Evolutionary conservation across 129 eudicot species (phyloP), one percentile per base, ranked within the genome.

Genomic region (Erigeron canadensis): DNA sequence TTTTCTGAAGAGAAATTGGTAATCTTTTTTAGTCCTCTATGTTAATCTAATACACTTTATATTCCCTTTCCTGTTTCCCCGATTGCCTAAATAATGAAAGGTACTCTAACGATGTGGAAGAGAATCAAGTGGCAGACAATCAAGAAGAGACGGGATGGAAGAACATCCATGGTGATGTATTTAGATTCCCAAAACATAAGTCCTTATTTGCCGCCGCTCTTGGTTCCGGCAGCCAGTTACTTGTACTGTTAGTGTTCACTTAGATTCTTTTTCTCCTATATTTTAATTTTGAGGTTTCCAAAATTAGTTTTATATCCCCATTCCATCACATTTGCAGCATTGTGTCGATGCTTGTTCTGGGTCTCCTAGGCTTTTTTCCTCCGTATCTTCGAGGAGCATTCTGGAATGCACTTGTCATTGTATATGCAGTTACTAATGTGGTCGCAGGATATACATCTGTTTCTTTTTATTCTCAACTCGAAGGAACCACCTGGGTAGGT

Each of bases 81-180:
- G 2, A 10, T 40, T 80, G 48, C 69, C 38, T 53, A 39, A 28
- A 53, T n/a, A 6, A 65, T 70, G 40, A 41, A 73, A 90, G 96
- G 76, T 80, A 82, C 65, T 80, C 87, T 8, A 73, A 59, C 37
- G 96, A 87, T 76, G 91, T 82, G 76, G 94, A 87, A 81, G 77
- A 72, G 67, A 54, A 54, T 53, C 72, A 63, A 61, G 19, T 75
- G 60, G 77, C 81, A 3, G 86, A 82, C 3, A 80, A 85, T 63
- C 88, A 81, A 71, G 95, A 87, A 75, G 95, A 81, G 51, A 81
- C 83, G 7, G 95, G 95, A 43, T 90, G 96, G 96, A 90, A 90
- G 79, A 84, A 80, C 81, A 77, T 87, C 39, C 96, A 90, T 77
- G 95, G 95, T 21, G 96, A 90, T 72, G 87, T 87, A 11, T 90